These are phyloP conservation scores for Venturia carpophila DNA, from an alignment of 2,329 filamentous ascomycete species.

Conservation along the genomic window DNA sequence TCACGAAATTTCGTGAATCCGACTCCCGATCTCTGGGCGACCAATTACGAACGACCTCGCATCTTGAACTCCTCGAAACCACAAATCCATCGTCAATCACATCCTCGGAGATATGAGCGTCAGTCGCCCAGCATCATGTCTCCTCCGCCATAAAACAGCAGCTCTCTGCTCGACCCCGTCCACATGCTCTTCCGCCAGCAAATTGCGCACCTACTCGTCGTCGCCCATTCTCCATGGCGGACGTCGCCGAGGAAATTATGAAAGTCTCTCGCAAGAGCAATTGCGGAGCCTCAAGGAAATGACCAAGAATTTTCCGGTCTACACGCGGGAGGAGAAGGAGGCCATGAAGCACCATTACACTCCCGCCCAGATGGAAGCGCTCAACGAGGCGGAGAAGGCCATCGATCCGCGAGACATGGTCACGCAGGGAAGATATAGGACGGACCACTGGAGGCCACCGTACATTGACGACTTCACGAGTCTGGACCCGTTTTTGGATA, in stretches of 20 bases:
- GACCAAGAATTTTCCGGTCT: constrained; percentile 30
- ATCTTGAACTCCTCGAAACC: not conserved
- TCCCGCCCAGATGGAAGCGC: constrained; percentile 68
- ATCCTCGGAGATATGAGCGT: constrained; percentile 31
- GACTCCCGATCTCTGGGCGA: not conserved
- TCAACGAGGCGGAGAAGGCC: constrained; percentile 71
- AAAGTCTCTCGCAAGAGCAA: constrained; percentile 13
- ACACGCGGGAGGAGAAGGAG: constrained; percentile 58
- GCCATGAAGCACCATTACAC: constrained; percentile 63
- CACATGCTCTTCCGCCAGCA: not conserved
- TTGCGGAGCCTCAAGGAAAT: constrained; percentile 11
- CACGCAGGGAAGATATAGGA: constrained; percentile 61
- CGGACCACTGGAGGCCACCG: constrained; percentile 61
- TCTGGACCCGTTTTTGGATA: constrained; percentile 71
- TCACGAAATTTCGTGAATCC: no score
- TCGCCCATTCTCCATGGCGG: constrained; percentile 4
- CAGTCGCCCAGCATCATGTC: constrained; percentile 35
- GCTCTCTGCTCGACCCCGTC: not conserved
- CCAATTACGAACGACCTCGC: not conserved
- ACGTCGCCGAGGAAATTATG: not conserved
- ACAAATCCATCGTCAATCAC: not conserved
- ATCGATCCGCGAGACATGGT: constrained; percentile 68
- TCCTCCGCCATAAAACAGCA: constrained; percentile 26
- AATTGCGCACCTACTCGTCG: constrained; percentile 12
- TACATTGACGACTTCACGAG: constrained; percentile 79